These are phyloP conservation scores for Lichenothelia convexa DNA, from an alignment of 495 filamentous ascomycete genomes.

Conservation along the genomic window DNA sequence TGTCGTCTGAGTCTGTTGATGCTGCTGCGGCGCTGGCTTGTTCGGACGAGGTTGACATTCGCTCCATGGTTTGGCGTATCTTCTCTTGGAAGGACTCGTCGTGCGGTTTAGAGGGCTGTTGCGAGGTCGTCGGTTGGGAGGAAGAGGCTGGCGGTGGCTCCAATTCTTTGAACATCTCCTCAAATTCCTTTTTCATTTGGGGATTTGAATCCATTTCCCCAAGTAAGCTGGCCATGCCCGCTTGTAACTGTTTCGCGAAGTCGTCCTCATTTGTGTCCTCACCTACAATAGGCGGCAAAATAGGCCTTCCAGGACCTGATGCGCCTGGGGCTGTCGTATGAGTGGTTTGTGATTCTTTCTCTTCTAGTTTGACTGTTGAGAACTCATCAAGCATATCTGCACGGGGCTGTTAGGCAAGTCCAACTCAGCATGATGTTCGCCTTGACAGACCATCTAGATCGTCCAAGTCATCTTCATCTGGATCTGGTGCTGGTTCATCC, in stretches of 20 bases:
- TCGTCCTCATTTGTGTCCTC: slow-evolving; percentile 33
- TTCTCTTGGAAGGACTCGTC: slow-evolving; percentile 72
- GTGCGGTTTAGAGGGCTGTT: background rate
- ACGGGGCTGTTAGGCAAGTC: background rate
- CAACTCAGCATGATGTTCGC: background rate
- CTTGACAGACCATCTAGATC: slow-evolving; percentile 60
- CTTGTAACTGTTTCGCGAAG: slow-evolving; percentile 68
- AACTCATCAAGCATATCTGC: slow-evolving; percentile 88
- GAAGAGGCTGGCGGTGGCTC: slow-evolving; percentile 16
- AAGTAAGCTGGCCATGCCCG: slow-evolving; percentile 71
- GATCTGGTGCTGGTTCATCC: slow-evolving; percentile 42
- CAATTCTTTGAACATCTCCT: slow-evolving; percentile 66
- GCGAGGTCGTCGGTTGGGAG: slow-evolving; percentile 6
- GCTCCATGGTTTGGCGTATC: slow-evolving; percentile 78
- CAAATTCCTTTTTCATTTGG: slow-evolving; percentile 74
- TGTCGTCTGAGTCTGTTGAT: slow-evolving; percentile 47
- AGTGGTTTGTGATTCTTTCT: slow-evolving; percentile 21
- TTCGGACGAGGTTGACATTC: slow-evolving; percentile 74
- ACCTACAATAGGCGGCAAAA: slow-evolving; percentile 12
- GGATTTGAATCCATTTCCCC: slow-evolving; percentile 45
- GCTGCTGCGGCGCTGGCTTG: slow-evolving; percentile 62
- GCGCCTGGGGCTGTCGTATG: slow-evolving; percentile 10
- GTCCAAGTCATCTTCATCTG: slow-evolving; percentile 74
- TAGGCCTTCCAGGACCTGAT: slow-evolving; percentile 25
- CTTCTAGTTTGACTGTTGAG: slow-evolving; percentile 33